phyloP scores from a whole-genome alignment of 768 basidiomycete genomes.

The Serendipita sp. region DNA sequence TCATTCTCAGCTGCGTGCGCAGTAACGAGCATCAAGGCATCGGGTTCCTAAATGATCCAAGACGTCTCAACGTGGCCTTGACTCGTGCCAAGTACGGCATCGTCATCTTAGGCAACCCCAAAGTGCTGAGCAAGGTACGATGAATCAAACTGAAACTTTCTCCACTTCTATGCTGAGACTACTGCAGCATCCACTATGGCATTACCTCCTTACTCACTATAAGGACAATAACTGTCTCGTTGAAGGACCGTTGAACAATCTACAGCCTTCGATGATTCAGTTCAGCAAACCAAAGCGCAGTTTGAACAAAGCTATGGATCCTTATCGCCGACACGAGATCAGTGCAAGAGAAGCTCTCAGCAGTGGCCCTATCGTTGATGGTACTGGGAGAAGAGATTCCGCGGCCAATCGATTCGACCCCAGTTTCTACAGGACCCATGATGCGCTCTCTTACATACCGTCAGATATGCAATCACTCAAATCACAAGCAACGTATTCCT shows the following conservation, averaged over 20 bases:
- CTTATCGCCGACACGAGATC: constrained; percentile 85
- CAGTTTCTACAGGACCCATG: constrained; percentile 90
- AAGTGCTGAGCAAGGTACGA: constrained; percentile 91
- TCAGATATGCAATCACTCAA: constrained; percentile 91
- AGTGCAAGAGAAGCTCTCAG: constrained; percentile 67
- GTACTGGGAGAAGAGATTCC: constrained; percentile 59
- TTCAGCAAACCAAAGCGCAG: constrained; percentile 94
- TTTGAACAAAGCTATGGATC: constrained; percentile 78
- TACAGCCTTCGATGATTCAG: constrained; percentile 98
- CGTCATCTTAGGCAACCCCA: constrained; percentile 99
- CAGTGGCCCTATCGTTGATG: constrained; percentile 30
- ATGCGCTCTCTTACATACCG: constrained; percentile 84
- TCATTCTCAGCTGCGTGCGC: constrained; percentile 92
- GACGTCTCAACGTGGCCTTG: constrained; percentile 90
- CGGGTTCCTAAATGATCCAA: constrained; percentile 95
- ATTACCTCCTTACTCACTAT: constrained; percentile 95
- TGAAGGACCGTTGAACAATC: constrained; percentile 89
- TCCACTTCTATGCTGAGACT: constrained; percentile 4
- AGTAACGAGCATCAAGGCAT: constrained; percentile 99
- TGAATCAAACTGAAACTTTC: constrained; percentile 9
- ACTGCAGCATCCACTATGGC: constrained; percentile 89
- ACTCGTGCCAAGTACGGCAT: constrained; percentile 97
- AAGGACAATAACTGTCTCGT: constrained; percentile 90
- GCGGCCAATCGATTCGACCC: constrained; percentile 92
- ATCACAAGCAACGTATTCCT: constrained; percentile 92